Conservation (phyloP, 148 eudicot species). For the Rhododendron ovatum region DNA sequence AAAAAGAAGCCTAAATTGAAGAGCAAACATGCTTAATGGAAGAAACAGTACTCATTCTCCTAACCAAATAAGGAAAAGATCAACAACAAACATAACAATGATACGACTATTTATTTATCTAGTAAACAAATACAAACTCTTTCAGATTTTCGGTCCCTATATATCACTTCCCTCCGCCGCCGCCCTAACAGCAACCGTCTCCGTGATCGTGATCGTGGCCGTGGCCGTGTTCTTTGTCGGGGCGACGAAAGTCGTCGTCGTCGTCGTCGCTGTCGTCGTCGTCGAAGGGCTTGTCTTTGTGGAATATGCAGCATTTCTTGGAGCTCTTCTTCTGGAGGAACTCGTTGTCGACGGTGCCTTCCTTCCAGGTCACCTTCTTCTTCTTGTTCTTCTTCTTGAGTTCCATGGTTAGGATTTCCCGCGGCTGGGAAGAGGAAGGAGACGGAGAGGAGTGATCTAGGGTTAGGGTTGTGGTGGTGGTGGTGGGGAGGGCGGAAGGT, state of each 20-base stretch:
- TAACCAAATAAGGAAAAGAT: neutral
- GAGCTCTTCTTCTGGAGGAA: slow-evolving; percentile 84
- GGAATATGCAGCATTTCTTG: slow-evolving; percentile 87
- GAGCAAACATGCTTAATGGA: neutral
- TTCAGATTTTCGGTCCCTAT: neutral
- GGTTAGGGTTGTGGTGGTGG: slow-evolving; percentile 27
- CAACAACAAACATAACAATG: neutral
- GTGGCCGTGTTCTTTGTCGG: neutral
- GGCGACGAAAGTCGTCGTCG: slow-evolving; percentile 2
- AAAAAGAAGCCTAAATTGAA: neutral
- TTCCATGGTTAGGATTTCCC: slow-evolving; percentile 58
- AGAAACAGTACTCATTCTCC: neutral
- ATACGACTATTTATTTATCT: neutral
- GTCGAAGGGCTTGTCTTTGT: slow-evolving; percentile 83
- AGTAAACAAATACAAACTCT: neutral
- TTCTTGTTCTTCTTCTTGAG: slow-evolving; percentile 62
- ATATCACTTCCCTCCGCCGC: slow-evolving; percentile 8
- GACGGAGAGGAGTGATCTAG: slow-evolving; percentile 18
- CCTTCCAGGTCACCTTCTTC: slow-evolving; percentile 73
- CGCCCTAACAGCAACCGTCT: slow-evolving; percentile 31
- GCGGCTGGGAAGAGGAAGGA: slow-evolving; percentile 20
- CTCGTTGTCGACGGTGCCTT: slow-evolving; percentile 85
- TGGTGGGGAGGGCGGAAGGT: slow-evolving; percentile 10
- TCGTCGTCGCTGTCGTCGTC: slow-evolving; percentile 79
- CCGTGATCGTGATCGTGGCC: slow-evolving; percentile 22